Evolutionary conservation across 768 basidiomycete species (phyloP).

Genomic region (Trametes cinnabarina): DNA sequence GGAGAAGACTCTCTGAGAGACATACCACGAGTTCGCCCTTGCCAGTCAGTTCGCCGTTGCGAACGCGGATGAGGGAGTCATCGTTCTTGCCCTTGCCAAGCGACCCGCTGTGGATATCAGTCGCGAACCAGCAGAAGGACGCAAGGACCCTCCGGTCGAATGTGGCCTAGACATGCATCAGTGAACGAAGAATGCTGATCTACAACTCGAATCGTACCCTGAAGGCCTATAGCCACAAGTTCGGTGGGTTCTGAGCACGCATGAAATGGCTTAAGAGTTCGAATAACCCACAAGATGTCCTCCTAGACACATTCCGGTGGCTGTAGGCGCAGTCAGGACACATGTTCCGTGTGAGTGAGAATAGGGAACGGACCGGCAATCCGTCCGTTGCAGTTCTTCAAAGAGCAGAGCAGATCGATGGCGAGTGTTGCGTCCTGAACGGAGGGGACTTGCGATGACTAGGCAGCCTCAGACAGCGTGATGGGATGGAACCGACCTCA

Average conservation of each 20-base stretch:
- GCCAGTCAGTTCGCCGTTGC: conserved; percentile 68
- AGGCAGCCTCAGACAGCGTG: no score
- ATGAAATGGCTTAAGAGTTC: conserved; percentile 20
- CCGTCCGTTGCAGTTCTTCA: conserved; percentile 86
- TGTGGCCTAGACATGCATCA: conserved; percentile 56
- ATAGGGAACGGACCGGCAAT: conserved; percentile 62
- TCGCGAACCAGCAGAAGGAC: conserved; percentile 92
- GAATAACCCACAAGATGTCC: conserved; percentile 69
- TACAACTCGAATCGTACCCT: conserved; percentile 36
- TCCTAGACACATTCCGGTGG: conserved; percentile 89
- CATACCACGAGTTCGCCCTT: conserved; percentile 85
- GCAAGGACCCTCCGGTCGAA: conserved; percentile 83
- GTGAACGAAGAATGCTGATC: not conserved
- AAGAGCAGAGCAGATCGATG: conserved; percentile 68
- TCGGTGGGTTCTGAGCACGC: conserved; percentile 33
- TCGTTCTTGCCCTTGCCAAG: conserved; percentile 85
- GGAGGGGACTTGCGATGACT: not conserved
- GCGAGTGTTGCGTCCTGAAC: conserved; percentile 80
- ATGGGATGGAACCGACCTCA: conserved; percentile 50
- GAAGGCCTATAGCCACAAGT: conserved; percentile 41
- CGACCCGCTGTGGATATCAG: conserved; percentile 86
- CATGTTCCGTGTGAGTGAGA: conserved; percentile 27
- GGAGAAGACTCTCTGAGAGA: not conserved
- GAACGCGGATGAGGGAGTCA: conserved; percentile 73
- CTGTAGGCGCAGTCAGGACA: conserved; percentile 33